A percentile compares a stretch with the other conserved stretches of the same genome.
Evolutionary conservation across 176 grass and related monocot genomes (phyloP).

Genomic region (Poa pratensis): DNA sequence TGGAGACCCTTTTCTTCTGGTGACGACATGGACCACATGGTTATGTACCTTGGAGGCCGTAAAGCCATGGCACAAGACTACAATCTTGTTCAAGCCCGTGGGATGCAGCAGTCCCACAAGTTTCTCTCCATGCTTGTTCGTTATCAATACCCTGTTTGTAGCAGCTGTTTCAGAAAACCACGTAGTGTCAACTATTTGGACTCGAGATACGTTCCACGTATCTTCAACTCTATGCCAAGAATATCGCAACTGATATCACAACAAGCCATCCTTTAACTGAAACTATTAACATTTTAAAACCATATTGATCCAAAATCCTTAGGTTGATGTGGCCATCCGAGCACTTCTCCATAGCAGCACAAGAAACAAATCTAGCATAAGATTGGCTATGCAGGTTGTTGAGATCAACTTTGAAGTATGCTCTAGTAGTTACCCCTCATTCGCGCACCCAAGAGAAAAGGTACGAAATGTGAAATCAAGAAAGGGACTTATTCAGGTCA

Average conservation of each 20-base stretch:
- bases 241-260: neutral
- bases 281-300: neutral
- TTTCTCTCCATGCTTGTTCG: conserved; percentile 78
- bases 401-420: conserved; percentile 3
- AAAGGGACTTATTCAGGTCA: conserved; percentile 42
- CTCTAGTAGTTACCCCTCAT: neutral
- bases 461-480: neutral
- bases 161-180: conserved; percentile 37
- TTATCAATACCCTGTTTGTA: conserved; percentile 52
- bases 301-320: neutral
- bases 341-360: neutral
- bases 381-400: neutral
- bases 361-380: conserved; percentile 8
- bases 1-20: neutral
- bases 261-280: neutral
- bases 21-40: neutral
- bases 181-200: neutral
- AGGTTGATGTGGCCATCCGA: conserved; percentile 5
- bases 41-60: conserved; percentile 64
- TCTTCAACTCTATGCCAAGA: neutral
- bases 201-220: neutral
- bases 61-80: conserved; percentile 88
- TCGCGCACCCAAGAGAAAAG: neutral
- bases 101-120: conserved; percentile 73
- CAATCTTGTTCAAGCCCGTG: conserved; percentile 66